phyloP scores from a whole-genome alignment of 371 early-diverging fungal genomes.

The Blakeslea trispora region DNA sequence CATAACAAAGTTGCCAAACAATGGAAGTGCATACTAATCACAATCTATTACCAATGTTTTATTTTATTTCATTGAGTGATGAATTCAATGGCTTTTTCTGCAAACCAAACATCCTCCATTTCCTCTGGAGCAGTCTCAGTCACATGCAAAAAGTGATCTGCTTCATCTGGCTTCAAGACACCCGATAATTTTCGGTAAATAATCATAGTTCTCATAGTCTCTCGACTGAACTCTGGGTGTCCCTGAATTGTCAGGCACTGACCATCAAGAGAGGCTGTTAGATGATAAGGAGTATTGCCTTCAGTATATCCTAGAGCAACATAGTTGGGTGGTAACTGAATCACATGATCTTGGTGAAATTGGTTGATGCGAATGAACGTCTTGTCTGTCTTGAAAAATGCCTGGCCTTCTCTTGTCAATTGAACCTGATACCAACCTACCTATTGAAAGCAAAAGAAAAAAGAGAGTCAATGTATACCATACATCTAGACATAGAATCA shows the following conservation, averaged over 20 bases:
- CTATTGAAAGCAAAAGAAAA: too few species aligned
- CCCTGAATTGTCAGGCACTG: conserved; percentile 75
- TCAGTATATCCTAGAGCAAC: conserved; percentile 46
- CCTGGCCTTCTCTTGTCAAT: conserved; percentile 42
- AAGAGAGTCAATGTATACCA: too few species aligned
- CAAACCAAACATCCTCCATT: conserved; percentile 35
- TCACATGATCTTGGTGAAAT: conserved; percentile 74
- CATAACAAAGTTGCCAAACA: too few species aligned
- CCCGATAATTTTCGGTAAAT: conserved; percentile 40
- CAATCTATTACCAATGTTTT: too few species aligned
- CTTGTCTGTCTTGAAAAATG: conserved; percentile 36
- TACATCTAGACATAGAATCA: too few species aligned
- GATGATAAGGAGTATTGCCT: conserved; percentile 45
- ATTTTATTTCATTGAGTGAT: conserved; percentile 1
- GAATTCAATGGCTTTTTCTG: conserved; percentile 25
- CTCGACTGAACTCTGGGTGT: conserved; percentile 74
- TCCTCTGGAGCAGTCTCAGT: conserved; percentile 6
- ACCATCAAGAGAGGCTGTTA: conserved; percentile 53
- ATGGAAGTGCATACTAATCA: too few species aligned
- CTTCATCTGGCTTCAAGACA: conserved; percentile 40
- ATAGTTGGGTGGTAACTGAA: conserved; percentile 54
- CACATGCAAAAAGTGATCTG: conserved; percentile 6
- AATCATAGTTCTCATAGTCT: conserved; percentile 50
- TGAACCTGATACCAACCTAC: conserved; percentile 39
- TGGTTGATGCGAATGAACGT: conserved; percentile 46